A percentile compares a stretch with the other conserved stretches of the same genome.
phyloP scores from a whole-genome alignment of 2,329 filamentous ascomycete genomes.

The Sordariomycetes sp. region DNA sequence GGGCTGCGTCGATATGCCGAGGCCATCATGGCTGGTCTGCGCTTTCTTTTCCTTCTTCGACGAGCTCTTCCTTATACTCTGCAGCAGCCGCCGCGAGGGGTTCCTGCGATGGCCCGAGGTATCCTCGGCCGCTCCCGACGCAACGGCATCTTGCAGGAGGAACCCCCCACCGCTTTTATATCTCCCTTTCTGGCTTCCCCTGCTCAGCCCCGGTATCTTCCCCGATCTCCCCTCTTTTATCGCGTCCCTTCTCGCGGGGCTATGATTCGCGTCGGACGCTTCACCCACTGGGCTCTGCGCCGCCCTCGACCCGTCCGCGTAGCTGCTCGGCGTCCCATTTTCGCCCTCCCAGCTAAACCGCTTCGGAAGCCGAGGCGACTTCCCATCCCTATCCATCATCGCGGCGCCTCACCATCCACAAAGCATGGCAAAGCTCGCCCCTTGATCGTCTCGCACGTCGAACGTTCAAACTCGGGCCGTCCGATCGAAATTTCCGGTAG shows the following conservation, averaged over 20 bases:
- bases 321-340: neutral
- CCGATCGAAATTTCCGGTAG: neutral
- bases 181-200: neutral
- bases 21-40: neutral
- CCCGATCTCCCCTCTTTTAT: neutral
- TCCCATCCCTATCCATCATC: neutral
- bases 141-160: neutral
- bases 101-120: neutral
- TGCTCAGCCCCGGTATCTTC: neutral
- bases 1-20: neutral
- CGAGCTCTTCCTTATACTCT: constrained; percentile 1
- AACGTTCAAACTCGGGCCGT: neutral
- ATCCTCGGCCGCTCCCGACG: neutral
- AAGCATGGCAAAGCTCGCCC: neutral
- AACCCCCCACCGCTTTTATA: neutral
- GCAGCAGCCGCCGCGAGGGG: constrained; percentile 1
- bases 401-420: neutral
- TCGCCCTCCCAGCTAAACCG: neutral
- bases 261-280: neutral
- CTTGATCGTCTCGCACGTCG: neutral
- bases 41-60: constrained; percentile 1
- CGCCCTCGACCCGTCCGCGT: neutral
- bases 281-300: neutral
- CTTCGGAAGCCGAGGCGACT: neutral
- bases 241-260: neutral